A percentile compares a stretch with the other conserved stretches of the same genome.
phyloP scores from a whole-genome alignment of 768 basidiomycete species.

The Lenzites betulinus region DNA sequence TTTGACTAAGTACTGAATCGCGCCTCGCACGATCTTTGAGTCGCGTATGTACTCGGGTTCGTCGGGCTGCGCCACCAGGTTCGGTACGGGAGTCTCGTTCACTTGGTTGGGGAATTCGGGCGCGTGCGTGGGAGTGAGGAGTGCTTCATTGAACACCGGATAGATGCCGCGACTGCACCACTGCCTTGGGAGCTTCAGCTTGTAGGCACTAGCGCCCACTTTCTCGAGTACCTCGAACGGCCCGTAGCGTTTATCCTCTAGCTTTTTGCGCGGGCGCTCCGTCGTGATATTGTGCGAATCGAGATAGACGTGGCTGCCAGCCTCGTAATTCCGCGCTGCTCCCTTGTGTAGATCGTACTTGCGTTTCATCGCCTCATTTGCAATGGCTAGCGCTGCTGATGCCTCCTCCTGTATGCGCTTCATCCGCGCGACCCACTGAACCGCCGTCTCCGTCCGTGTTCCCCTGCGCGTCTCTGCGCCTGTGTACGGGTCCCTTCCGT shows the following conservation, averaged over 20 bases:
- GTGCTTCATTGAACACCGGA: constrained; percentile 27
- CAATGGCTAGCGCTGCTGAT: constrained; percentile 12
- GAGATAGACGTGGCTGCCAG: constrained; percentile 31
- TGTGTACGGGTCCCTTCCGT: constrained; percentile 25
- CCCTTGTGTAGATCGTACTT: constrained; percentile 17
- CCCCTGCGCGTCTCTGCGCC: neutral
- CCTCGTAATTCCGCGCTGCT: constrained; percentile 5
- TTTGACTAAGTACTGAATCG: constrained; percentile 29
- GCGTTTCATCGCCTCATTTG: constrained; percentile 32
- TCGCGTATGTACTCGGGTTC: constrained; percentile 29
- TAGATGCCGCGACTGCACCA: constrained; percentile 33
- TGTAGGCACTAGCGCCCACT: constrained; percentile 25
- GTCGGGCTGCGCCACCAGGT: constrained; percentile 10
- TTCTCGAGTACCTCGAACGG: constrained; percentile 31
- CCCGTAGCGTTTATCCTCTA: constrained; percentile 26
- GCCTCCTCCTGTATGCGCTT: constrained; percentile 20
- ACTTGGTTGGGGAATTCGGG: constrained; percentile 15
- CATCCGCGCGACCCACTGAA: constrained; percentile 25
- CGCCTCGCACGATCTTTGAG: neutral
- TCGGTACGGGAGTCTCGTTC: constrained; percentile 15
- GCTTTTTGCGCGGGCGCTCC: constrained; percentile 30
- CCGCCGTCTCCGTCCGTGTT: constrained; percentile 12
- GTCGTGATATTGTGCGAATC: constrained; percentile 30
- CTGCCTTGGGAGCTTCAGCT: constrained; percentile 26
- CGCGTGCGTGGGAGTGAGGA: constrained; percentile 17